Evolutionary conservation across 2,329 filamentous ascomycete species (phyloP).

Genomic region (Pseudofabraea citricarpa): DNA sequence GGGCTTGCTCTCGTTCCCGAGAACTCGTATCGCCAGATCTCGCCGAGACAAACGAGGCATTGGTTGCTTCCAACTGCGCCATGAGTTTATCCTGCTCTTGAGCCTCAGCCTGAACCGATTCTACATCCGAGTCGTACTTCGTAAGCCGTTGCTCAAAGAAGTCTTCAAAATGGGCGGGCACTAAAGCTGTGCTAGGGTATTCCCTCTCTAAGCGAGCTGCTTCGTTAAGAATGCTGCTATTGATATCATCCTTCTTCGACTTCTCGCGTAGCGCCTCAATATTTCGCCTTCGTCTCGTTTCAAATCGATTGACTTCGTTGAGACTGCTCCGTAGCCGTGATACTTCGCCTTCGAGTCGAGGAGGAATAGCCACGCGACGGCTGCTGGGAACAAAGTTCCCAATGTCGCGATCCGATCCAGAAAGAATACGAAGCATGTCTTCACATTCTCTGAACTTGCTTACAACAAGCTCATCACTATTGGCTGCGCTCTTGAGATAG

Average conservation of each 20-base stretch:
- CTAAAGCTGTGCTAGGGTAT: constrained; percentile 78
- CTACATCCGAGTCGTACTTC: constrained; percentile 74
- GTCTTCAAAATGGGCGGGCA: constrained; percentile 84
- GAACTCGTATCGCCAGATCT: constrained; percentile 55
- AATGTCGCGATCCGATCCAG: constrained; percentile 73
- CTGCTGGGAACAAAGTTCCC: constrained; percentile 89
- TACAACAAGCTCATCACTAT: constrained; percentile 58
- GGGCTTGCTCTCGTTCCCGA: constrained; percentile 74
- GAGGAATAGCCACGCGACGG: constrained; percentile 71
- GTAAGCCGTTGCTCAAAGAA: constrained; percentile 82
- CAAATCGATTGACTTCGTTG: constrained; percentile 80
- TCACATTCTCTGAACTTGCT: constrained; percentile 76
- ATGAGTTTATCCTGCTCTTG: constrained; percentile 72
- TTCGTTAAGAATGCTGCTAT: constrained; percentile 76
- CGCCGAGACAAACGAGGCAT: constrained; percentile 70
- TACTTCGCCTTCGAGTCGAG: constrained; percentile 74
- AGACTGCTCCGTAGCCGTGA: constrained; percentile 72
- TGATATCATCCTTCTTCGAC: constrained; percentile 82
- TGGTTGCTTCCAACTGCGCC: constrained; percentile 66
- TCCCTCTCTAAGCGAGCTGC: constrained; percentile 80
- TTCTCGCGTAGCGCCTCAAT: constrained; percentile 76
- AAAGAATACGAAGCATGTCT: constrained; percentile 68
- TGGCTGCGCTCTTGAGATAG: constrained; percentile 71
- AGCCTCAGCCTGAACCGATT: constrained; percentile 64
- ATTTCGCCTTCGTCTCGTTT: constrained; percentile 74